Base-by-base conservation (phyloP, 2,329 filamentous ascomycete species). In the Chalara sp. region DNA sequence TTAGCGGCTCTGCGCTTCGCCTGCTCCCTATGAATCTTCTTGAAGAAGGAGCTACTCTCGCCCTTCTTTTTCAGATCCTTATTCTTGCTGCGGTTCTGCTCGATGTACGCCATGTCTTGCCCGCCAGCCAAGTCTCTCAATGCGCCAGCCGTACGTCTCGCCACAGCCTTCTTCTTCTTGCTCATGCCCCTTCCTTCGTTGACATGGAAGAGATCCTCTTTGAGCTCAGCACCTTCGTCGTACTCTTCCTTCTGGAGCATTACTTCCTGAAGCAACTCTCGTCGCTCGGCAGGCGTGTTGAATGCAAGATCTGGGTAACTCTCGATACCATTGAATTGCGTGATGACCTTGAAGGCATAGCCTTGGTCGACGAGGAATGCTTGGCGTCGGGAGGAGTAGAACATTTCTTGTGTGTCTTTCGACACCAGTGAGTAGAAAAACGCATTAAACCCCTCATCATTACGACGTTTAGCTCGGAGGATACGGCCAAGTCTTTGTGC, bases 321-420 rank as follows among this genome's bases (percentile, higher is more conserved):
- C 54, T 96, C 89, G 56, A 99, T 89, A 47, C 92, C 93, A 63
- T 91, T 86, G 6, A 99, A 77, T 63, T 95, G 89, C 0, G 93
- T 99, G 66, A 99, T 99, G 55, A 97, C 92, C 67, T 97, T 97
- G 78, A 99, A 99, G 0, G 93, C 92, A 66, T 99, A 99, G 7
- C 93, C 93, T 69, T 99, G 93, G 59, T 99, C 93, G 28, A 99
- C 91, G 1, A 99, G 76, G 72, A 99, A 99, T 1, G 93, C 92
- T 69, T 99, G 93, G 7, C 93, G 81, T 69, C 96, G 97, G 4
- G 90, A 91, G 0, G 92, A 96, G 68, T 96, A 99, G 66, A 84
- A 93, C 92, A 99, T 97, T 68, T 99, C 93, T 55, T 91, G 86
- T 0, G 93, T 99, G 65, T 99, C 93, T 67, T 97, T 97, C 5